Evolutionary conservation across 352 stramenopile genomes (phyloP).

Genomic region (Pythium pyrilobum): DNA sequence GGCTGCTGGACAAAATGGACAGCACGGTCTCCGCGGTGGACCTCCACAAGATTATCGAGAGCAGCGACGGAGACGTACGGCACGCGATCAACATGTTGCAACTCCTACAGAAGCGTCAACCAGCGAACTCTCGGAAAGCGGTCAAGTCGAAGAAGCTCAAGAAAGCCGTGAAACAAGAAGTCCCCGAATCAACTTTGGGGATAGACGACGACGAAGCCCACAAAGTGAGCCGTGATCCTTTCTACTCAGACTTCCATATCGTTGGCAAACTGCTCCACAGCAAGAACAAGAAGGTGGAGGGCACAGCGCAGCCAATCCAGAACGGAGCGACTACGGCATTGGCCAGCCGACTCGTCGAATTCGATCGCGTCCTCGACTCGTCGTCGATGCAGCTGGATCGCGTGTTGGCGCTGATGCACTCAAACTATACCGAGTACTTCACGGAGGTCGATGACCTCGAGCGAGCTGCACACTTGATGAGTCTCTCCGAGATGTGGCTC

Average conservation of each 20-base stretch:
- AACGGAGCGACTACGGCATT: too few species aligned
- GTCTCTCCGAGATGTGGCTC: constrained; percentile 56
- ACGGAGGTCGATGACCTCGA: constrained; percentile 67
- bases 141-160: not conserved
- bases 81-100: constrained; percentile 81
- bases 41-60: constrained; percentile 49
- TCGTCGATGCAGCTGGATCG: constrained; percentile 52
- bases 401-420: constrained; percentile 60
- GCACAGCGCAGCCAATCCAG: not conserved
- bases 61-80: constrained; percentile 69
- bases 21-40: constrained; percentile 21
- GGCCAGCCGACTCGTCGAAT: constrained; percentile 19
- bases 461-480: constrained; percentile 63
- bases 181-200: too few species aligned
- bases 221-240: constrained; percentile 44
- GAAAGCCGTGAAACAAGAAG: too few species aligned
- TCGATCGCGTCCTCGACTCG: constrained; percentile 48
- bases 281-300: constrained; percentile 18
- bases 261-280: constrained; percentile 73
- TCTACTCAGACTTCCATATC: constrained; percentile 78
- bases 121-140: not conserved
- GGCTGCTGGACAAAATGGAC: constrained; percentile 34
- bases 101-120: constrained; percentile 21
- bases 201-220: constrained; percentile 1
- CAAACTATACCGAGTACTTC: constrained; percentile 71